These are phyloP conservation scores for Pholiota adiposa DNA, from an alignment of 1,284 basidiomycete genomes.

Conservation along the genomic window DNA sequence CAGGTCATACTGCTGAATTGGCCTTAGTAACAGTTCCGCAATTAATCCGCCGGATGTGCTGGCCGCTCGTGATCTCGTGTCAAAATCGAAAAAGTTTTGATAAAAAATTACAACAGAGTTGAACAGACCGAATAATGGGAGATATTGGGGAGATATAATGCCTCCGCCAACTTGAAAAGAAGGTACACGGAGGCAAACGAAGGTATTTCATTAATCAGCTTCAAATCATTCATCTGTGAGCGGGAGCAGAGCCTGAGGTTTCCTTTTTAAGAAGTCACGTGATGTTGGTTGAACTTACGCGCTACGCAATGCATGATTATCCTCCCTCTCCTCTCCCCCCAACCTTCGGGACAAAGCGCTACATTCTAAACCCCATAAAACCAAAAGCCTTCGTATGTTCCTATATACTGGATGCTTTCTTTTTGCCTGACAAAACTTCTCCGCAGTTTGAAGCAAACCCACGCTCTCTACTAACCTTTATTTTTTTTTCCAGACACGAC, in stretches of 20 bases:
- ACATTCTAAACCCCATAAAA: slow-evolving; percentile 20
- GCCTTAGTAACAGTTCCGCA: not conserved
- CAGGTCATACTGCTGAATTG: not conserved
- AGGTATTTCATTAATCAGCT: not conserved
- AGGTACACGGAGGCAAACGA: too few relatives aligned
- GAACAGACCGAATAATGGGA: not conserved
- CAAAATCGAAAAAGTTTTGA: not conserved
- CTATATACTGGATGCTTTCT: not conserved
- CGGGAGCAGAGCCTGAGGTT: not conserved
- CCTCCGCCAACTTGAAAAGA: too few relatives aligned
- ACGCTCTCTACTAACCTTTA: slow-evolving; percentile 45
- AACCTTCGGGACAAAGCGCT: slow-evolving; percentile 15
- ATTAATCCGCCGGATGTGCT: not conserved
- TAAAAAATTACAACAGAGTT: too few relatives aligned
- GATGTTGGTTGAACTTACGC: slow-evolving; percentile 31
- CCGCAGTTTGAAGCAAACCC: slow-evolving; percentile 29
- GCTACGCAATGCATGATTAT: slow-evolving; percentile 12
- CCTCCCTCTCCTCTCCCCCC: not conserved
- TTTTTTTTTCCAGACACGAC: slow-evolving; percentile 29
- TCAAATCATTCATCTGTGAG: too few relatives aligned
- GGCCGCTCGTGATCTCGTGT: not conserved
- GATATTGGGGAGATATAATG: too few relatives aligned
- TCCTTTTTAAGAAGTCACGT: slow-evolving; percentile 24
- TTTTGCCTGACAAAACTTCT: slow-evolving; percentile 4
- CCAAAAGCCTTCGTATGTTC: slow-evolving; percentile 20